A percentile compares a stretch with the other conserved stretches of the same genome.
These are phyloP conservation scores for Pleoardoris graminearum DNA, from an alignment of 2,329 filamentous ascomycete genomes.

Conservation along the genomic window DNA sequence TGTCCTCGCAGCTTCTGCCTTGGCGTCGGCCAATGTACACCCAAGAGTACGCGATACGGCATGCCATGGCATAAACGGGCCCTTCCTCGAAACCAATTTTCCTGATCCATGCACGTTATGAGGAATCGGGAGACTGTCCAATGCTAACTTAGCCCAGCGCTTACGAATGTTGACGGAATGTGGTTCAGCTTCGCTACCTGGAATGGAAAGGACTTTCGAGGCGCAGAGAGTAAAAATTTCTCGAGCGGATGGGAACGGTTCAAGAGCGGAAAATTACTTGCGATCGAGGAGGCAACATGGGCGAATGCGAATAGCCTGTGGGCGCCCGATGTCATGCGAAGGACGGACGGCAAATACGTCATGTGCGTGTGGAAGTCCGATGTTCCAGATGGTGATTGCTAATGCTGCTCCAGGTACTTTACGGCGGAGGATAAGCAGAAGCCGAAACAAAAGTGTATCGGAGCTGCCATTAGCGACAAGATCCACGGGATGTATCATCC, in stretches of 20 bases:
- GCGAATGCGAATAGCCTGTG: background rate
- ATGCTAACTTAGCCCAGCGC: background rate
- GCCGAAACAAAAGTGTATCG: background rate
- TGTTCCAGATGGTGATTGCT: background rate
- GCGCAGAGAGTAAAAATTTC: background rate
- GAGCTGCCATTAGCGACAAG: conserved; percentile 3
- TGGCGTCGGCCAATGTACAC: background rate
- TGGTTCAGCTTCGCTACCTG: conserved; percentile 6
- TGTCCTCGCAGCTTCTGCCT: background rate
- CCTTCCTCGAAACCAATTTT: conserved; percentile 1
- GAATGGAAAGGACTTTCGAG: conserved; percentile 5
- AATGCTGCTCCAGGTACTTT: background rate
- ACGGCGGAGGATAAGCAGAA: conserved; percentile 1
- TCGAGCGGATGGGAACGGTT: conserved; percentile 1
- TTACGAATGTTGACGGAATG: background rate
- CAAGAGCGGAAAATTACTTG: background rate
- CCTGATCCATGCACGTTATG: conserved; percentile 5
- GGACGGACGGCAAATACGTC: conserved; percentile 3
- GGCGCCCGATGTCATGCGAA: conserved; percentile 7
- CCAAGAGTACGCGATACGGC: background rate
- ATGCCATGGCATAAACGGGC: background rate
- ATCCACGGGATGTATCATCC: conserved; percentile 2
- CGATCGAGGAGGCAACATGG: conserved; percentile 7
- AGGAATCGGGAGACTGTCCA: background rate
- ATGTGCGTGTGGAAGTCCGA: background rate